phyloP scores from a whole-genome alignment of 2,329 filamentous ascomycete genomes.

The Ceratocystis cubensis region DNA sequence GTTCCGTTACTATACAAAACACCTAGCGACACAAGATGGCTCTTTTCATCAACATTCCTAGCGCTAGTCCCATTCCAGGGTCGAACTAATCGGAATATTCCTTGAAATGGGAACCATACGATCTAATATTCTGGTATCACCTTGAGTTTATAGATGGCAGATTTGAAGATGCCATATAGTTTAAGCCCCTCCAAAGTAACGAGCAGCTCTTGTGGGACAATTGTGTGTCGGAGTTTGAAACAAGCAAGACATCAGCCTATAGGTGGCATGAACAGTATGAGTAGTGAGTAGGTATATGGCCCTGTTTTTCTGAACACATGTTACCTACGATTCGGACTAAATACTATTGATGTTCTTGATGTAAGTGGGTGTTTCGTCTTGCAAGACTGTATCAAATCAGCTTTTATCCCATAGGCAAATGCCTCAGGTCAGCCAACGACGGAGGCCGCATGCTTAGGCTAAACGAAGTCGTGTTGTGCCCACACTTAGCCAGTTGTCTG shows the following conservation, averaged over 20 bases:
- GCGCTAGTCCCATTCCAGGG: neutral
- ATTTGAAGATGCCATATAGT: neutral
- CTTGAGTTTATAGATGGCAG: neutral
- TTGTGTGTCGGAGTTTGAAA: neutral
- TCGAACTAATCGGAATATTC: neutral
- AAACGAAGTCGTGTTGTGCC: constrained; percentile 9
- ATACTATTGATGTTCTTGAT: neutral
- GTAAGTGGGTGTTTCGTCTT: neutral
- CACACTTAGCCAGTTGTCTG: neutral
- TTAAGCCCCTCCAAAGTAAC: neutral
- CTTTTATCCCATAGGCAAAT: neutral
- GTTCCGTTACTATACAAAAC: too few relatives aligned
- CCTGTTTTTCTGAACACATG: neutral
- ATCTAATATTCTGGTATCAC: neutral
- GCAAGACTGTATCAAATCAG: neutral
- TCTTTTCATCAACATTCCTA: too few relatives aligned
- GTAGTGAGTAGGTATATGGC: too few relatives aligned
- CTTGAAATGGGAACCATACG: neutral
- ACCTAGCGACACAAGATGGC: too few relatives aligned
- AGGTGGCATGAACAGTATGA: too few relatives aligned
- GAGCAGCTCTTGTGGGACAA: neutral
- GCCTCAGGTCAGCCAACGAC: neutral
- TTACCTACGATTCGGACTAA: neutral
- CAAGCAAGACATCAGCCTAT: neutral
- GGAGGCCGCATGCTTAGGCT: neutral